Conservation (phyloP, 352 stramenopile genomes). For the Pythium graminicola region DNA sequence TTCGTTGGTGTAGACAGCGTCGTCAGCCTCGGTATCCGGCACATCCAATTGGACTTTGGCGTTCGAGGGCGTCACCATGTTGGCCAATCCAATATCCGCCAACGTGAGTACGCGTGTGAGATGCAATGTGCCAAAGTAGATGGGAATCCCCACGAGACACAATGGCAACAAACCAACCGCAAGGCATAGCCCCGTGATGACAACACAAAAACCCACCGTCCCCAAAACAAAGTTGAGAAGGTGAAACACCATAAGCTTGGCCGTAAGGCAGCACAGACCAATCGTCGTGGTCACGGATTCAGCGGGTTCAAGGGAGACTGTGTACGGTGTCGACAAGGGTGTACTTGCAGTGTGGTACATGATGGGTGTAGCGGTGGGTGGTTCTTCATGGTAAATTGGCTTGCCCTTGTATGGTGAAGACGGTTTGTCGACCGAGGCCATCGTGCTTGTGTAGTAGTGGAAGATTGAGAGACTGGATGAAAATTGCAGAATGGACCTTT, state of each 20-base stretch:
- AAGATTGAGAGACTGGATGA: neutral
- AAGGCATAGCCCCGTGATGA: neutral
- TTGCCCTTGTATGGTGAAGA: neutral
- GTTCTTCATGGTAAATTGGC: neutral
- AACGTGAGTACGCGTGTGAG: neutral
- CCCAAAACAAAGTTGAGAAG: neutral
- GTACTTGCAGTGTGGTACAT: neutral
- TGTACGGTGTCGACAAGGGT: neutral
- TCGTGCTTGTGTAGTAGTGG: too few relatives aligned
- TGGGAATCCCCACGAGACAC: neutral
- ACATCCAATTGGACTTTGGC: neutral
- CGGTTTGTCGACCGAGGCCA: too few relatives aligned
- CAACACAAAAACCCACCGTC: neutral
- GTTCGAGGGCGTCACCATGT: neutral
- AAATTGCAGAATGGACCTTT: too few relatives aligned
- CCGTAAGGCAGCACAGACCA: neutral
- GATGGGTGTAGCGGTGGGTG: neutral
- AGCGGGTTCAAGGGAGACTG: neutral
- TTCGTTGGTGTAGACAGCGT: neutral
- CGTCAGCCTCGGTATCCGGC: neutral
- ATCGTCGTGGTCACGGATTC: neutral
- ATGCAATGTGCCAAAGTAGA: neutral
- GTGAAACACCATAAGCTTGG: neutral
- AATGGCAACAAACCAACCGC: neutral
- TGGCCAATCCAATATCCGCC: constrained; percentile 1